Evolutionary conservation across 164 flowering plant genomes (phyloP), one percentile per base, ranked within the genome.

Genomic region (Amborella trichopoda): DNA sequence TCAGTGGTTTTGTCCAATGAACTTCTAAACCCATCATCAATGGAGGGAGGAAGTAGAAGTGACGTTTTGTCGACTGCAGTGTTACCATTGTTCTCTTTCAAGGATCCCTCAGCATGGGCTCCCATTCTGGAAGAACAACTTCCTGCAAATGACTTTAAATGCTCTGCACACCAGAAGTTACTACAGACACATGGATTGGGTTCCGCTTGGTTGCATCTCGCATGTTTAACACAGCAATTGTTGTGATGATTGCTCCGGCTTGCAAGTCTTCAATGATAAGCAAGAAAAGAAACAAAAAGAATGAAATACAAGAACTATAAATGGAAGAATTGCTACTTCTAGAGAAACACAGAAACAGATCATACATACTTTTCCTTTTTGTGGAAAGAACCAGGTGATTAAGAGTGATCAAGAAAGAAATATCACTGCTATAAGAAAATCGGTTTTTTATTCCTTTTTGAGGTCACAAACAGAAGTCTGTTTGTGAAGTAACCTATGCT

Each of bases 81-180:
- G 34, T 30, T 47, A 27, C 27, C 33, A 36, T 57, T 59, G 36
- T 36, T 12, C 41, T 49, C 62, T 26, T 55, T 59, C 51, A 56
- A 59, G 8, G 44, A 52, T 24, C 49, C 38, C 58, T 39, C 48
- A 30, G 41, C 11, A 49, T 50, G 48, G 38, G 32, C 27, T 33
- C 51, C 56, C 40, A 42, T 43, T 40, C 50, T 50, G 23, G 51
- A 34, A 18, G 56, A 27, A 50, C 54, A 50, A 16, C 54, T 59
- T 42, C 51, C 62, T 19, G 46, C 58, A 8, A 55, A 49, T 61
- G 44, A 59, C 14, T 57, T 55, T 26, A 58, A 24, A 11, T 53
- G 67, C n/a, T 55, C 65, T 8, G 55, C 42, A 61, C 65, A 74
- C 34, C 28, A 47, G 42, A 66, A 59, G 33, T 44, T 56, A 14